phyloP scores from a whole-genome alignment of 2,329 filamentous ascomycete species.

The Penicillium polonicum region DNA sequence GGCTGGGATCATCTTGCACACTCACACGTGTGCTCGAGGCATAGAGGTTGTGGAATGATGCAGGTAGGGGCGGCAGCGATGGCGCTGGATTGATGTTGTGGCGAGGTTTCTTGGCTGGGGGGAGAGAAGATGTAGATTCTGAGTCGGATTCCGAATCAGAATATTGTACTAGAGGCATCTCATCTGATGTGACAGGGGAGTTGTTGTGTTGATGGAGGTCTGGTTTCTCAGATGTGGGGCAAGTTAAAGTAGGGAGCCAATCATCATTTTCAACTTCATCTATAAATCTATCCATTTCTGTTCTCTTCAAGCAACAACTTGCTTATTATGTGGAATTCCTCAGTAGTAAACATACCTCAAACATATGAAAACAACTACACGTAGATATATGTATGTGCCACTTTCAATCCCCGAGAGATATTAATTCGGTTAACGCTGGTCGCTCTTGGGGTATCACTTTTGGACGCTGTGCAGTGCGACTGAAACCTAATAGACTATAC shows the following conservation, averaged over 20 bases:
- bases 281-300: neutral
- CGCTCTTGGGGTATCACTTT: neutral
- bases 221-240: slow-evolving; percentile 2
- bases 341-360: no score
- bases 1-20: slow-evolving; percentile 73
- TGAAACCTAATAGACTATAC: neutral
- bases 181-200: neutral
- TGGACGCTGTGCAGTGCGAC: neutral
- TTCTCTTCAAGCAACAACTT: no score
- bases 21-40: slow-evolving; percentile 75
- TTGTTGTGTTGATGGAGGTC: neutral
- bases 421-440: no score
- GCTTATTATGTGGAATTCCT: no score
- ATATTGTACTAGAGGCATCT: slow-evolving; percentile 67
- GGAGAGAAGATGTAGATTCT: slow-evolving; percentile 21
- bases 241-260: neutral
- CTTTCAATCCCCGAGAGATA: no score
- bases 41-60: slow-evolving; percentile 85
- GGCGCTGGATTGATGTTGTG: slow-evolving; percentile 22
- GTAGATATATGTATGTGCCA: no score
- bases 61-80: slow-evolving; percentile 70
- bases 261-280: neutral
- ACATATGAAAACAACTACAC: no score
- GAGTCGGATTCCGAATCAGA: slow-evolving; percentile 47
- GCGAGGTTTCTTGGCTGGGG: slow-evolving; percentile 26